These are phyloP conservation scores for Tubosaeta brunneosetosa DNA, from an alignment of 768 basidiomycete species.

Conservation along the genomic window DNA sequence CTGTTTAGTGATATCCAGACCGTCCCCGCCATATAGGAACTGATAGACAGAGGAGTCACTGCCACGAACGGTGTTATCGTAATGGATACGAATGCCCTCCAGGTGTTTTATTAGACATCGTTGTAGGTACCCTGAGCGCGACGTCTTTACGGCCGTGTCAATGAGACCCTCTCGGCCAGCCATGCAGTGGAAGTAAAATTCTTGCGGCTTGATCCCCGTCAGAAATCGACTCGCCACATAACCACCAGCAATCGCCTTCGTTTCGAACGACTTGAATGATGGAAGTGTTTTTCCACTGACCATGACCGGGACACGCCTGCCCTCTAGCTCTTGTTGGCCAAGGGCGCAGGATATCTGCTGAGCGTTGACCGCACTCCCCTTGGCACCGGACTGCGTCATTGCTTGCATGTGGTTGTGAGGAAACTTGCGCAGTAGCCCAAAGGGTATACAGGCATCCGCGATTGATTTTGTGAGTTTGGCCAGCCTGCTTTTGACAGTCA, in stretches of 20 bases:
- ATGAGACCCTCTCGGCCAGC: constrained; percentile 98
- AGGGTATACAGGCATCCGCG: constrained; percentile 82
- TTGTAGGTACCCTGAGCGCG: constrained; percentile 96
- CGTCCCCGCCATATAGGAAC: constrained; percentile 96
- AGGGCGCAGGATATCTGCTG: constrained; percentile 97
- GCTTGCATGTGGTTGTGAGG: constrained; percentile 99
- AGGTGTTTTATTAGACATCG: constrained; percentile 98
- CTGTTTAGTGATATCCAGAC: constrained; percentile 94
- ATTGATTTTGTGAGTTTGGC: constrained; percentile 86
- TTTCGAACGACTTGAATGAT: constrained; percentile 95
- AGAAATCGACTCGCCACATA: constrained; percentile 98
- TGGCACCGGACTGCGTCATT: constrained; percentile 97
- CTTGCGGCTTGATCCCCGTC: constrained; percentile 96
- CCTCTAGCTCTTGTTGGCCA: constrained; percentile 97
- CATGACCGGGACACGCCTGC: constrained; percentile 98
- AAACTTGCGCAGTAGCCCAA: constrained; percentile 85
- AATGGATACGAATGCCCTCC: constrained; percentile 94
- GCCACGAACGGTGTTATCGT: constrained; percentile 96
- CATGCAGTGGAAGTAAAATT: constrained; percentile 99
- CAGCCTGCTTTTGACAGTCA: constrained; percentile 83
- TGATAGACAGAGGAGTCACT: constrained; percentile 92
- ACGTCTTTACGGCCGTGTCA: constrained; percentile 98
- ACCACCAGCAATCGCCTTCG: constrained; percentile 96
- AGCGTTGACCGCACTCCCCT: constrained; percentile 96
- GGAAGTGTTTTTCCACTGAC: constrained; percentile 98